A percentile compares a stretch with the other conserved stretches of the same genome.
Evolutionary conservation across 805 yeast species (phyloP).

Genomic region (Wickerhamomyces bisporus): DNA sequence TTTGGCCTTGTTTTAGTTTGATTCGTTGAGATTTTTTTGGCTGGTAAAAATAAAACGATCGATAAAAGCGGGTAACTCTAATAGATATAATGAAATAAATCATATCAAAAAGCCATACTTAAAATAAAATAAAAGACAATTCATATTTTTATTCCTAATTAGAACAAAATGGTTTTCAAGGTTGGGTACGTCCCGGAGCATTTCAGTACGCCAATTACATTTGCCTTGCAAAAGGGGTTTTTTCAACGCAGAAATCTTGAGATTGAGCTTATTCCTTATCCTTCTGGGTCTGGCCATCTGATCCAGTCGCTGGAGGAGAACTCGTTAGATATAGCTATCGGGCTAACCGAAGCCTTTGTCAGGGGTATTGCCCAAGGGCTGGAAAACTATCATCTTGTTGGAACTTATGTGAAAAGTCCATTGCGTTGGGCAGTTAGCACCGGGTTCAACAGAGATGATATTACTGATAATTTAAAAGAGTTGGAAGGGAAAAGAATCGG

Average conservation of each 20-base stretch:
- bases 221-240: conserved; percentile 59
- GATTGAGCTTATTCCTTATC: conserved; percentile 61
- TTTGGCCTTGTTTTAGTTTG: background rate
- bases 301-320: conserved; percentile 62
- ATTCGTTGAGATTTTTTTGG: background rate
- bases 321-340: conserved; percentile 76
- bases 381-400: conserved; percentile 55
- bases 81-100: too few species aligned
- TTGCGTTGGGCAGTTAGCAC: conserved; percentile 88
- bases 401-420: conserved; percentile 83
- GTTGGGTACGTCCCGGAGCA: conserved; percentile 92
- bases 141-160: too few species aligned
- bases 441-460: conserved; percentile 55
- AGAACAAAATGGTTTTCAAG: conserved; percentile 30
- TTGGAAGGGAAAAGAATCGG: conserved; percentile 65
- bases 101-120: too few species aligned
- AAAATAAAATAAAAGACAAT: too few species aligned
- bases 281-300: conserved; percentile 86
- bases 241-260: conserved; percentile 45
- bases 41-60: too few species aligned
- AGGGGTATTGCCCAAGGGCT: conserved; percentile 63
- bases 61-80: background rate
- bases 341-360: conserved; percentile 87
- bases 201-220: conserved; percentile 79
- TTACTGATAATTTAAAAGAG: conserved; percentile 40